Evolutionary conservation across 495 filamentous ascomycete genomes (phyloP), one percentile per base, ranked within the genome.

Genomic region (Trypethelium eluteriae): DNA sequence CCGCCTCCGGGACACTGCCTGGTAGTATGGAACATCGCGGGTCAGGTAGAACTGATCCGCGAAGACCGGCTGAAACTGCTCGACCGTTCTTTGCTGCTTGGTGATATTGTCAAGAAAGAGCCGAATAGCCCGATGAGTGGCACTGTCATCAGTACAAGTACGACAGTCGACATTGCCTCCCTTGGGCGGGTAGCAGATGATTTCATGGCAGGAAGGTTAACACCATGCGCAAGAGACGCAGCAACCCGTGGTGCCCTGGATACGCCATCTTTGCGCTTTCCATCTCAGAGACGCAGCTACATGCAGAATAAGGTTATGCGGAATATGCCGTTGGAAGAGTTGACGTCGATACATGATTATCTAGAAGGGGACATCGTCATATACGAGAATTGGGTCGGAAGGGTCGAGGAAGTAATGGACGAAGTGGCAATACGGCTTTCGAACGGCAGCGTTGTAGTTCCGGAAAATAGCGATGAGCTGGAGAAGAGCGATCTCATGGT

Each of bases 41-140:
- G 57, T 44, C 32, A 56, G 7, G 65, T 70, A 1, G 66, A 74
- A 44, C 72, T 79, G 11, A 70, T 77, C n/a, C 72, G 67, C 0
- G 69, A 73, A 61, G 39, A 66, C 1, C 64, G 71, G 18, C 69
- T 80, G 39, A 62, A 65, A 36, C 64, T 79, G 38, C 66, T 78
- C 34, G 77, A 78, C 63, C 71, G 78, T 3, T 66, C 68, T 16
- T 66, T 79, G 46, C 64, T 75, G 38, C 68, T 79, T 25, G 77
- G 78, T 18, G 77, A 80, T 67, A 66, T 78, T 14, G 77, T 80
- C 63, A 78, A 78, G 72, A 67, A 68, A 46, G 61, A 73, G 46
- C 62, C 68, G 10, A 66, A 70, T 39, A 68, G 73, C 65, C 70
- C 75, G n/a, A 77, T 79, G 72, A 78, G 74, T 66, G 78, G 78